A percentile compares a stretch with the other conserved stretches of the same genome.
phyloP scores from a whole-genome alignment of 768 basidiomycete species.

The Fibroporia radiculosa region DNA sequence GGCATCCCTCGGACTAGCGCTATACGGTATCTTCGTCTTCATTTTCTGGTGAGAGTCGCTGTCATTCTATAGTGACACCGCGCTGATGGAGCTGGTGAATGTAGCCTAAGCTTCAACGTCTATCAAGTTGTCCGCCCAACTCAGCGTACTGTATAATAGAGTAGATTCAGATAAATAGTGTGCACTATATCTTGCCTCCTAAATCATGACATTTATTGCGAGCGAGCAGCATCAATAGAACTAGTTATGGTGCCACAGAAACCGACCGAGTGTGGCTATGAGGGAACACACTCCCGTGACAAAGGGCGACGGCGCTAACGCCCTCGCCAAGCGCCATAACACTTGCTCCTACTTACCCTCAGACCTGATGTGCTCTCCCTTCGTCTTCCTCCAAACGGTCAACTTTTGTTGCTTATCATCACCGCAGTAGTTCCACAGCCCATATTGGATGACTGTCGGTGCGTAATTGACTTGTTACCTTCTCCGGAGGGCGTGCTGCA shows the following conservation, averaged over 20 bases:
- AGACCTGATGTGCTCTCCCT: constrained; percentile 25
- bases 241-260: too few relatives aligned
- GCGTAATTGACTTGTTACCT: constrained; percentile 7
- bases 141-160: constrained; percentile 11
- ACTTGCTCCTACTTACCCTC: constrained; percentile 20
- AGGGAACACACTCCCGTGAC: background rate
- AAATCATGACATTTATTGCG: too few relatives aligned
- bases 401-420: constrained; percentile 2
- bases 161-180: too few relatives aligned
- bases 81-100: constrained; percentile 2
- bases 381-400: constrained; percentile 11
- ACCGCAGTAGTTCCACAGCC: constrained; percentile 3
- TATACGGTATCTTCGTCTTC: constrained; percentile 76
- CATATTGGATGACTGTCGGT: constrained; percentile 17
- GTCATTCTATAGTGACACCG: background rate
- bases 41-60: constrained; percentile 71
- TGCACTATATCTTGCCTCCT: too few relatives aligned
- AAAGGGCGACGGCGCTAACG: too few relatives aligned
- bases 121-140: constrained; percentile 47
- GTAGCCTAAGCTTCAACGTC: constrained; percentile 73
- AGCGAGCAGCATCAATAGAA: too few relatives aligned
- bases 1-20: constrained; percentile 54
- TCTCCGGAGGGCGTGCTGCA: constrained; percentile 1
- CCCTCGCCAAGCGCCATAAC: too few relatives aligned
- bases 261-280: too few relatives aligned